Base-by-base conservation (phyloP, 768 basidiomycete genomes). In the Russula sp. region DNA sequence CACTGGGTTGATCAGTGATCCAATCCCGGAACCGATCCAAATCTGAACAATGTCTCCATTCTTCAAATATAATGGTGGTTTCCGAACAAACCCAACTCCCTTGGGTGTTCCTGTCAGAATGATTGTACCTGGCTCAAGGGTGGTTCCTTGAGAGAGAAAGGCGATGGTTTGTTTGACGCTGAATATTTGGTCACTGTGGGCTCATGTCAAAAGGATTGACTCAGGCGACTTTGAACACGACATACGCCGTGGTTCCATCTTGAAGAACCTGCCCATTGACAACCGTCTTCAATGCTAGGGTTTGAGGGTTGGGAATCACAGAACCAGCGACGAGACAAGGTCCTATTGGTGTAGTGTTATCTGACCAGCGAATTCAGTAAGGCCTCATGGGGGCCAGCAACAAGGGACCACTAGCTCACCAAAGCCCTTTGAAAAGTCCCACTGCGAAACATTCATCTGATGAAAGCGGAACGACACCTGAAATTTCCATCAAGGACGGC, bases 391-490 rank as follows among this genome's bases (percentile, higher is more conserved):
- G 13, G 29, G 46, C 5, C 36, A 25, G 29, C 18, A 7, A 22
- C n/a, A 18, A n/a, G 45, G 16, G 36, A 45, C 5, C 57, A 39
- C 2, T 56, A 18, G 67, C 79, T 29, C 60, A 87, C 90, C 92
- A 66, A 92, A 95, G 45, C 86, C 80, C 73, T 95, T 95, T 32
- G 90, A 91, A 73, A 91, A 93, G 35, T 81, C 77, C 92, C 93
- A 95, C 67, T 95, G 93, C 0, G 87, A 86, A 10, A 86, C 85
- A 4, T 83, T 82, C 74, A 88, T 75, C 70, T 94, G 93, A 67
- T 87, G 85, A 65, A 86, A 84, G 45, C 93, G 82, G 81, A 93
- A 92, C 5, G 90, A 92, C 3, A 89, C 80, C 86, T 87, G 42
- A 29, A 10, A 35, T 53, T 32, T 47, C 39, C 16, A 6, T 50